Evolutionary conservation across 345 rosid genomes (phyloP), one percentile per base, ranked within the genome.

Genomic region (Linum tenue): DNA sequence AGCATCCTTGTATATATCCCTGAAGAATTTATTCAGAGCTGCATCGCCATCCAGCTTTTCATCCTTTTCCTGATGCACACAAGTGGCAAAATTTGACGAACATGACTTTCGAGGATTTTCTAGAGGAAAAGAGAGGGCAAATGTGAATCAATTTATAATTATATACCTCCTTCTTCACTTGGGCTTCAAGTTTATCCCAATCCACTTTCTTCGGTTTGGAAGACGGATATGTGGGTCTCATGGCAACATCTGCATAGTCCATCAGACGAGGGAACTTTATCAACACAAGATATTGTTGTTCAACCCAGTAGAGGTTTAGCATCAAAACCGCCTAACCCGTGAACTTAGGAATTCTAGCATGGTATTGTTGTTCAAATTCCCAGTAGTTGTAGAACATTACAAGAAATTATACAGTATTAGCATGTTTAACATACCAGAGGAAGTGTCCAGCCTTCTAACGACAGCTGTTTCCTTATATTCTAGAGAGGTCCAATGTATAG

Each of bases 21-120:
- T 85, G 86, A 95, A 91, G 75, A 95, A 83, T 65, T 83, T 91
- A 84, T 95, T 95, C 83, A 94, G 69, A 36, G 87, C 99, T 1
- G 99, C 99, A 71, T 94, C 99, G 63, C 97, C 99, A 59, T 91
- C 96, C 38, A 95, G 75, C 68, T 88, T 87, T 76, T 95, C 99
- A 5, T 95, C 96, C 78, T 91, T 95, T 75, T 95, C 99, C 99
- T 94, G 77, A 67, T 48, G 11, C 14, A 6, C 60, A 72, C 7
- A 48, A 64, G 41, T 5, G 39, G 42, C 53, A 59, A 15, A 12
- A 12, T 9, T 48, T 48, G 50, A 48, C 53, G 14, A 48, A 48
- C 14, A 48, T 15, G 14, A 43, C 50, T 43, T 5, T 5, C 10
- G 9, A 43, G 9, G 9, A 6, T 9, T 6, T 12, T 48, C 9